Evolutionary conservation across 139 green algal genomes (phyloP).

Genomic region (Mesotaenium endlicherianum): DNA sequence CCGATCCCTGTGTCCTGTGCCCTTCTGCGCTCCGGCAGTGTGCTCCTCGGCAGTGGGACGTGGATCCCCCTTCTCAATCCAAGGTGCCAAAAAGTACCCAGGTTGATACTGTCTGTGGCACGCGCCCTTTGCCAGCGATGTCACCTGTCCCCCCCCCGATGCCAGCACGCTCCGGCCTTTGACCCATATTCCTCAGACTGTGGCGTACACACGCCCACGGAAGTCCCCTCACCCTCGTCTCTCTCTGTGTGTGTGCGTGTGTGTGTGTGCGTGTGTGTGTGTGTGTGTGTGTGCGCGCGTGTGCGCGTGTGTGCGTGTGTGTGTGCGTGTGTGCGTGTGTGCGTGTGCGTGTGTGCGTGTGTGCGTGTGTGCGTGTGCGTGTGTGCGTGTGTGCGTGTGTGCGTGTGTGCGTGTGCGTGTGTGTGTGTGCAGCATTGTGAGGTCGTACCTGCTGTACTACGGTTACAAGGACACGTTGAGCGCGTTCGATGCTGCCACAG

Average conservation of each 20-base stretch:
- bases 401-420: neutral
- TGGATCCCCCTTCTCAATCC: too few species aligned
- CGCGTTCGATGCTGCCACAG: constrained; percentile 53
- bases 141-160: too few species aligned
- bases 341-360: neutral
- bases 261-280: constrained; percentile 17
- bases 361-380: neutral
- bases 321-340: neutral
- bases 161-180: too few species aligned
- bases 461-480: constrained; percentile 74
- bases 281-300: neutral
- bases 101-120: too few species aligned
- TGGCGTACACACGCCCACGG: too few species aligned
- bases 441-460: constrained; percentile 75
- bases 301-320: neutral
- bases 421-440: constrained; percentile 62
- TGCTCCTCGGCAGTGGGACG: too few species aligned
- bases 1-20: too few species aligned
- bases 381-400: neutral
- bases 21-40: too few species aligned
- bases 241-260: constrained; percentile 1
- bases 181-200: too few species aligned
- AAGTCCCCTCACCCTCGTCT: too few species aligned
- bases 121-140: too few species aligned
- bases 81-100: too few species aligned